These are phyloP conservation scores for Epichloe sibirici DNA, from an alignment of 2,329 filamentous ascomycete genomes.

Conservation along the genomic window DNA sequence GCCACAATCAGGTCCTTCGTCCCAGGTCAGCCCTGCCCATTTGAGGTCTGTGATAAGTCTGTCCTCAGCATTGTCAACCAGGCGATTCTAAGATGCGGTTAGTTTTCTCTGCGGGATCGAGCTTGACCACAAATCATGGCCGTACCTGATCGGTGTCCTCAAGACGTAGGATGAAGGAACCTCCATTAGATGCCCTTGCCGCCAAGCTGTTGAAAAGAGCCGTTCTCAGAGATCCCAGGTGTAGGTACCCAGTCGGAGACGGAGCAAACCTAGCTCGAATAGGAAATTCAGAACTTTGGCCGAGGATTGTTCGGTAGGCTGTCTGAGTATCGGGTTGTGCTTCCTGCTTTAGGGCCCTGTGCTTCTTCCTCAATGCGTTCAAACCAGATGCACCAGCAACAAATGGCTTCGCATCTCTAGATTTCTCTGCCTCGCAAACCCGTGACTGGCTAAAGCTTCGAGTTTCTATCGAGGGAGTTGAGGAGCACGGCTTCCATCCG, in stretches of 20 bases:
- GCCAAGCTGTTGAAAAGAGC: constrained; percentile 92
- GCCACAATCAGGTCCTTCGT: constrained; percentile 79
- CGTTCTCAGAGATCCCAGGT: constrained; percentile 82
- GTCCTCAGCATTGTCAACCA: constrained; percentile 67
- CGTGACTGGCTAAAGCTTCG: neutral
- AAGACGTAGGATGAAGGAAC: constrained; percentile 80
- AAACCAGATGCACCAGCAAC: constrained; percentile 5
- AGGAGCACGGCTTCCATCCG: neutral
- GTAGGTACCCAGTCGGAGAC: constrained; percentile 86
- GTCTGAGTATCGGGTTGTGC: neutral
- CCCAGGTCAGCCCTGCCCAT: constrained; percentile 88
- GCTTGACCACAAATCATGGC: neutral
- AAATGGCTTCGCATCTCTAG: neutral
- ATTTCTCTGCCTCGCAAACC: neutral
- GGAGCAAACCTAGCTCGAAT: constrained; percentile 70
- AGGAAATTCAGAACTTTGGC: constrained; percentile 40
- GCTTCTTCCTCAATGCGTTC: constrained; percentile 9
- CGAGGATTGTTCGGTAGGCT: constrained; percentile 19
- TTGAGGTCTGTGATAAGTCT: constrained; percentile 65
- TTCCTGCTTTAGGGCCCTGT: constrained; percentile 13
- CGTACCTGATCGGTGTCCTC: constrained; percentile 89
- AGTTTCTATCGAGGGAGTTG: neutral
- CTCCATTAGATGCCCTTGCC: constrained; percentile 67
- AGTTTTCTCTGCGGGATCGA: neutral
- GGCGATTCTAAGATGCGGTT: constrained; percentile 49